These are phyloP conservation scores for Endotrypanum monterogeii DNA, from an alignment of 208 protist species.

Conservation along the genomic window DNA sequence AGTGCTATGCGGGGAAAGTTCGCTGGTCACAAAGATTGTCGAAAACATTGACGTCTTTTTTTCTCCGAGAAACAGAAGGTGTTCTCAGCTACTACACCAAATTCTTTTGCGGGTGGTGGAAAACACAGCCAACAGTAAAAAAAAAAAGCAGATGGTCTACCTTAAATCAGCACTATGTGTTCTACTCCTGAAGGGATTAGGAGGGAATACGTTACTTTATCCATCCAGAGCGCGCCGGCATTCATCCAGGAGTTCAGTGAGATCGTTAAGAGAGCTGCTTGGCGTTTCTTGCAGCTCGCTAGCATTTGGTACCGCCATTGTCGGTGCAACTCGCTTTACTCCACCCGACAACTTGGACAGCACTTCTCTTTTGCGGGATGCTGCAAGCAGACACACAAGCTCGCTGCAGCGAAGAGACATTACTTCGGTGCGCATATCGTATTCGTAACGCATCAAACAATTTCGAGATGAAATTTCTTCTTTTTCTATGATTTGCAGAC, in stretches of 20 bases:
- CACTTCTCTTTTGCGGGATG: background rate
- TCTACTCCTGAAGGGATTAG: background rate
- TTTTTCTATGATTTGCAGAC: background rate
- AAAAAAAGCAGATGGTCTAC: background rate
- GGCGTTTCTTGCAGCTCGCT: background rate
- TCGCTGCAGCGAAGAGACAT: background rate
- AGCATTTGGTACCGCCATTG: background rate
- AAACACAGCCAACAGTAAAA: background rate
- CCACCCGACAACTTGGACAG: background rate
- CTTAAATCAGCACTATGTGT: background rate
- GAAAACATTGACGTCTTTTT: background rate
- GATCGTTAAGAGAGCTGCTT: slow-evolving; percentile 15
- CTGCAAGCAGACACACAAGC: background rate
- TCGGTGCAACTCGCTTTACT: background rate
- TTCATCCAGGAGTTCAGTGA: slow-evolving; percentile 29
- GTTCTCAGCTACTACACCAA: background rate
- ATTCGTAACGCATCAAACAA: background rate
- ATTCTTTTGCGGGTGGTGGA: too few species aligned
- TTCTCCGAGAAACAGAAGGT: background rate
- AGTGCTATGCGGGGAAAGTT: background rate
- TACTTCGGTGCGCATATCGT: background rate
- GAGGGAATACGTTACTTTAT: slow-evolving; percentile 2
- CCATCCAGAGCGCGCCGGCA: slow-evolving; percentile 24
- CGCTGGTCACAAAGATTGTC: background rate
- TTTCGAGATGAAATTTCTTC: background rate